Conservation (phyloP, 495 filamentous ascomycete genomes). For the Poronia punctata region DNA sequence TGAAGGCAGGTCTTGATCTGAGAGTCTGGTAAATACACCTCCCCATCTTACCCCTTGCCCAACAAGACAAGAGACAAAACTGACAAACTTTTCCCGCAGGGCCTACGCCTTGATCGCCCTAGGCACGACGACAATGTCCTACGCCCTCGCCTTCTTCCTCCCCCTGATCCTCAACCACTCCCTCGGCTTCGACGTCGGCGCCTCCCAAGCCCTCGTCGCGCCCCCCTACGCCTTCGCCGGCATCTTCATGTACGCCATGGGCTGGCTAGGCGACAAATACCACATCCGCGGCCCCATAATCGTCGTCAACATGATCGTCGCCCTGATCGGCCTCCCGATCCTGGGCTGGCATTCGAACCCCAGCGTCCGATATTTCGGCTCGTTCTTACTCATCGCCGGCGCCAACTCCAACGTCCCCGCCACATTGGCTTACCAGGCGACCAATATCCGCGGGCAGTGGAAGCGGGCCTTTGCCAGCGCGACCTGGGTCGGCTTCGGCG, state of each 20-base stretch:
- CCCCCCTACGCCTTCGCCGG: slow-evolving; percentile 54
- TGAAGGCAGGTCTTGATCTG: slow-evolving; percentile 38
- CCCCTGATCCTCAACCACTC: slow-evolving; percentile 52
- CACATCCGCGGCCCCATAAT: slow-evolving; percentile 50
- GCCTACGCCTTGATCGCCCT: slow-evolving; percentile 48
- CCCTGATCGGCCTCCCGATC: slow-evolving; percentile 34
- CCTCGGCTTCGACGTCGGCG: slow-evolving; percentile 48
- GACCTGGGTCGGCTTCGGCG: slow-evolving; percentile 47
- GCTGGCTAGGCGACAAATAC: slow-evolving; percentile 48
- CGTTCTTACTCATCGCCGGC: slow-evolving; percentile 51
- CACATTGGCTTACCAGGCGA: slow-evolving; percentile 49
- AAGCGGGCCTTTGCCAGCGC: slow-evolving; percentile 55
- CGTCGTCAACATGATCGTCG: slow-evolving; percentile 39
- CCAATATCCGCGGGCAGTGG: slow-evolving; percentile 63
- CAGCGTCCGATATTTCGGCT: slow-evolving; percentile 50
- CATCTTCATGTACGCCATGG: slow-evolving; percentile 47
- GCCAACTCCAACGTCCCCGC: slow-evolving; percentile 51
- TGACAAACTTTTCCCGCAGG: too few relatives aligned
- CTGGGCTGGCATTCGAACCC: slow-evolving; percentile 43
- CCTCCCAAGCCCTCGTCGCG: slow-evolving; percentile 52
- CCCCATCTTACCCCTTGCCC: too few relatives aligned
- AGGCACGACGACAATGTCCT: slow-evolving; percentile 49
- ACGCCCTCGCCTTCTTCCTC: slow-evolving; percentile 58
- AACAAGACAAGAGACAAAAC: slow-evolving; percentile 5
- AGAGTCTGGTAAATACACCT: slow-evolving; percentile 53